Base-by-base conservation (phyloP, 768 basidiomycete species). In the Podaxis sp. region DNA sequence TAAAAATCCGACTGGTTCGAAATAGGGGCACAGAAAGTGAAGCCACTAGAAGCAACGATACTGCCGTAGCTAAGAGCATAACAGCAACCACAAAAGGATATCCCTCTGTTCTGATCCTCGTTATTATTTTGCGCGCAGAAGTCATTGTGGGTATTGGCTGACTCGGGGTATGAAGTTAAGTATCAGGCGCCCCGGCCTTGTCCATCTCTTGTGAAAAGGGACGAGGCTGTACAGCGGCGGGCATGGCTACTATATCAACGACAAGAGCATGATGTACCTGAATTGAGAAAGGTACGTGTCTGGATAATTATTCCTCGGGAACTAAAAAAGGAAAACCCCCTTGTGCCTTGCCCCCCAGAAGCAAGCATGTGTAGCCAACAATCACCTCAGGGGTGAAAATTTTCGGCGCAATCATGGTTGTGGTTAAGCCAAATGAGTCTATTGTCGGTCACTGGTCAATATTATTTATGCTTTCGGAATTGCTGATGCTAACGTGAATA, bases 11-110 rank as follows among this genome's bases (percentile, higher is more conserved):
- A 51, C 37, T 51, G 21, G 38, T 42, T 13, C 21, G 36, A 6
- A 59, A 7, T 13, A 59, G 3, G 9, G 57, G 57, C 11, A 52
- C 48, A 44, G 57, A 59, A 5, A 59, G 40, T 2, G 57, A 51
- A 38, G 38, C 57, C 27, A 35, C 57, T 7, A 59, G 57, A 40
- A 59, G 50, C 27, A 52, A 1, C 5, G 38, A 16, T 27, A 42
- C 23, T 2, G 40, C 50, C 27, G 40, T 7, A 32, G 50, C 48
- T 50, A 51, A 35, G 14, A 50, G 38, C 1, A 51, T 27, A 37
- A 59, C 25, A 51, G 50, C 38, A 37, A 44, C 25, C 27, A 32
- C 25, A 40, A 59, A 40, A n/a, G 50, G 36, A 21, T 28, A 27
- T 4, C 37, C 57, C 5, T 59, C 50, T 10, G 21, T 35, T 7